Evolutionary conservation across 2,329 filamentous ascomycete species (phyloP).

Genomic region (Tolypocladium album): DNA sequence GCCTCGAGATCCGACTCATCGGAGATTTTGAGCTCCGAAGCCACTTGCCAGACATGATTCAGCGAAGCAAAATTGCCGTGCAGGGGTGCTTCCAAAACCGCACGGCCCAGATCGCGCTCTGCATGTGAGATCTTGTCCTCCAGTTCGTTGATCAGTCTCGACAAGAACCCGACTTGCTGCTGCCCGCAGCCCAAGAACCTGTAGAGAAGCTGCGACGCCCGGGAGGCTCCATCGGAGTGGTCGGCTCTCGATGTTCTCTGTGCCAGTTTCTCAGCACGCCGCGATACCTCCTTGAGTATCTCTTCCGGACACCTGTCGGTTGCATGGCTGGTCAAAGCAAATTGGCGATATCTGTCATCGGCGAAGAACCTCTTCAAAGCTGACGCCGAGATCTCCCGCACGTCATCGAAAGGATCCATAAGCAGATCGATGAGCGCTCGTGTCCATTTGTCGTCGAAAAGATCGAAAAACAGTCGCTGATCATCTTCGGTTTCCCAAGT

Average conservation of each 20-base stretch:
- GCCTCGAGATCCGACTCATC: conserved; percentile 19
- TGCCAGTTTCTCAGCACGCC: conserved; percentile 45
- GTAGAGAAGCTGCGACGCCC: conserved; percentile 61
- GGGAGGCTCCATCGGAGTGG: conserved; percentile 83
- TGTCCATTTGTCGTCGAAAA: conserved; percentile 39
- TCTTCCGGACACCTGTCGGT: conserved; percentile 8
- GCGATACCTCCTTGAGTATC: conserved; percentile 36
- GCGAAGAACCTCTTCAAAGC: conserved; percentile 40
- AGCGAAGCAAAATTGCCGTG: conserved; percentile 62
- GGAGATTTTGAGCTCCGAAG: conserved; percentile 29
- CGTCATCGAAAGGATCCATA: conserved; percentile 87
- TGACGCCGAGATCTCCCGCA: conserved; percentile 49
- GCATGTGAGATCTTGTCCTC: conserved; percentile 55
- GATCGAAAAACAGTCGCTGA: conserved; percentile 27
- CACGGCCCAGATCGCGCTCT: conserved; percentile 51
- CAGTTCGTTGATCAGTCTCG: conserved; percentile 47
- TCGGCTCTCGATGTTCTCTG: conserved; percentile 72
- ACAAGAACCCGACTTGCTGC: conserved; percentile 39
- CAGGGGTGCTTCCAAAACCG: conserved; percentile 55
- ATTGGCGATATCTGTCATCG: conserved; percentile 20
- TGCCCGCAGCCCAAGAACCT: conserved; percentile 36
- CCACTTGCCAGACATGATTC: conserved; percentile 43
- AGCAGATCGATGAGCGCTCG: conserved; percentile 66
- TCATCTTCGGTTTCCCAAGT: conserved; percentile 27
- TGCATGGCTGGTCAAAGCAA: conserved; percentile 9